phyloP scores from a whole-genome alignment of 257 asterid genomes.

The Apocynum venetum region DNA sequence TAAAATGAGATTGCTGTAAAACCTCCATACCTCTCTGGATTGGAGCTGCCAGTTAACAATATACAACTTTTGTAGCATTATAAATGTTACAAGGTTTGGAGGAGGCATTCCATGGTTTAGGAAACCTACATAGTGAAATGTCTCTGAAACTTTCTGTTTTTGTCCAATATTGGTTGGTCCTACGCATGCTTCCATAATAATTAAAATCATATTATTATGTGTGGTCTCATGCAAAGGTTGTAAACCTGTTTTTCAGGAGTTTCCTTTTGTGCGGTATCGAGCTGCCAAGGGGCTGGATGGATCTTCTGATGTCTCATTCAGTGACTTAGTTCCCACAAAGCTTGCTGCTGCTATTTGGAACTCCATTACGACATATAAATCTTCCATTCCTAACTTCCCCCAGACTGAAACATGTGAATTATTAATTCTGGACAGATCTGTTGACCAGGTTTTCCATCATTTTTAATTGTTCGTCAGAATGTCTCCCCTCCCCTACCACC shows the following conservation, averaged over 20 bases:
- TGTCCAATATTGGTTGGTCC: neutral
- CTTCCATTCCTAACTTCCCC: conserved; percentile 80
- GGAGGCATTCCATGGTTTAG: neutral
- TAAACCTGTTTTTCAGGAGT: conserved; percentile 45
- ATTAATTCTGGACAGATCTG: conserved; percentile 86
- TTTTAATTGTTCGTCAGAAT: conserved; percentile 1
- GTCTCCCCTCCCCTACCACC: neutral
- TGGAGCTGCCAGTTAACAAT: neutral
- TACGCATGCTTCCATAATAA: neutral
- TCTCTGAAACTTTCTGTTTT: conserved; percentile 15
- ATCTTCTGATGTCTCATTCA: conserved; percentile 28
- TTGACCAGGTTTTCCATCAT: conserved; percentile 65
- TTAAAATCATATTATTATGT: neutral
- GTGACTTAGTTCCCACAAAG: conserved; percentile 68
- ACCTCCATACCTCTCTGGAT: neutral
- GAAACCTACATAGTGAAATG: neutral
- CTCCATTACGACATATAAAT: conserved; percentile 48
- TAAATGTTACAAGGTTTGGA: neutral
- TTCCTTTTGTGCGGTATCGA: conserved; percentile 76
- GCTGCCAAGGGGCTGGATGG: conserved; percentile 53
- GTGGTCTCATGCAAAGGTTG: neutral
- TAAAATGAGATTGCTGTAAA: neutral
- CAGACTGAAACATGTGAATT: conserved; percentile 85
- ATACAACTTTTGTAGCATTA: neutral
- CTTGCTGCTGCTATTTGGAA: conserved; percentile 84